Evolutionary conservation across 805 yeast genomes (phyloP).

Genomic region (Metschnikowia proteae): DNA sequence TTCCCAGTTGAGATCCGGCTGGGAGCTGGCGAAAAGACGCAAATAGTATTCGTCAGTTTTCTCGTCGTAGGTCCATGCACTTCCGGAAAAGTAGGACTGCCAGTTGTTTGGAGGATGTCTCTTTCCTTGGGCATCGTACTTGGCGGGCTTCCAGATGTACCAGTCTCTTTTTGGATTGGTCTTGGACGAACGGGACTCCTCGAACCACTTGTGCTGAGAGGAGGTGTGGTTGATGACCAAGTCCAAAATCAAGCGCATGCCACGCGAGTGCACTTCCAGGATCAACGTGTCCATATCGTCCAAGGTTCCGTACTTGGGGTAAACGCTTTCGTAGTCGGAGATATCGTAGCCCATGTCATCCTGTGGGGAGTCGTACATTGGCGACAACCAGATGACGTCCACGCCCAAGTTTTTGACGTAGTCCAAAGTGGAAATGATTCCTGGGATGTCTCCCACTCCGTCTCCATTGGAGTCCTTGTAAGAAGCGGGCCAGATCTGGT

Average conservation of each 20-base stretch:
- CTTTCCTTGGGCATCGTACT: conserved; percentile 44
- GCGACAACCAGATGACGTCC: conserved; percentile 55
- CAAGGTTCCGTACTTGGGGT: conserved; percentile 51
- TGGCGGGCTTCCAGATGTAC: conserved; percentile 56
- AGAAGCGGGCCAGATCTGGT: conserved; percentile 61
- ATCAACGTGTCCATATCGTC: conserved; percentile 50
- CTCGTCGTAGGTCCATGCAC: conserved; percentile 58
- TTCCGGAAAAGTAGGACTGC: conserved; percentile 49
- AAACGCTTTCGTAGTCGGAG: conserved; percentile 48
- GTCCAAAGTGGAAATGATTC: conserved; percentile 49
- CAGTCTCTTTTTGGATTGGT: conserved; percentile 57
- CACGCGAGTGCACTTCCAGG: conserved; percentile 44
- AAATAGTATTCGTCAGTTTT: conserved; percentile 52
- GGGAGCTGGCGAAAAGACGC: conserved; percentile 49
- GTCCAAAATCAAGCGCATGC: conserved; percentile 50
- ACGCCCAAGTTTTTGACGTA: conserved; percentile 48
- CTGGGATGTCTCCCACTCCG: conserved; percentile 56
- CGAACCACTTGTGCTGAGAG: conserved; percentile 54
- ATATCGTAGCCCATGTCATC: conserved; percentile 65
- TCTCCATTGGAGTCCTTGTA: conserved; percentile 57
- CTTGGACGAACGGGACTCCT: conserved; percentile 49
- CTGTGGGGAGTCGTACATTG: conserved; percentile 56
- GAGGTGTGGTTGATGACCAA: conserved; percentile 60
- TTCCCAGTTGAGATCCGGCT: conserved; percentile 65
- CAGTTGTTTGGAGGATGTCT: conserved; percentile 58